phyloP scores from a whole-genome alignment of 2,329 filamentous ascomycete species.

The Thermoascus crustaceus region DNA sequence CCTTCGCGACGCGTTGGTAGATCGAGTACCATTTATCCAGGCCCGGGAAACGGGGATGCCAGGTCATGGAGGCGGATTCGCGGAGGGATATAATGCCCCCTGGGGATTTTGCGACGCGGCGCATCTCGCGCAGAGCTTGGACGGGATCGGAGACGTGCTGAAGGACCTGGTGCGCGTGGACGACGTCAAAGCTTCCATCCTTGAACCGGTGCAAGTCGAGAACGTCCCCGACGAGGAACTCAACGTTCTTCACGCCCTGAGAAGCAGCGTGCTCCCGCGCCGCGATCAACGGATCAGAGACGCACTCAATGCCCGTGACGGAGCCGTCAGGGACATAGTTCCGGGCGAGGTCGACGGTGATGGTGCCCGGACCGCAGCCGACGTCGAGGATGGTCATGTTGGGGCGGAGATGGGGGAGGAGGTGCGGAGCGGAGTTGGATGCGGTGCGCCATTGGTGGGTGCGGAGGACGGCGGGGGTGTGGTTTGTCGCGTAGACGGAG shows the following conservation, averaged over 20 bases:
- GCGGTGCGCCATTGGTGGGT: constrained; percentile 30
- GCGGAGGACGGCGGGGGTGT: constrained; percentile 28
- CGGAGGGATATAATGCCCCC: constrained; percentile 46
- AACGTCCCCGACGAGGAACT: constrained; percentile 33
- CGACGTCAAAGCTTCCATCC: constrained; percentile 49
- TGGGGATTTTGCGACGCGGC: constrained; percentile 41
- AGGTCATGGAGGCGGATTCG: constrained; percentile 29
- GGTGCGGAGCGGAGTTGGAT: constrained; percentile 31
- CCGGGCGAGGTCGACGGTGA: constrained; percentile 33
- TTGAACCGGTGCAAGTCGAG: constrained; percentile 28
- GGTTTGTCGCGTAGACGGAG: constrained; percentile 29
- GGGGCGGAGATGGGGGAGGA: constrained; percentile 30
- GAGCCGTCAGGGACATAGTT: constrained; percentile 27
- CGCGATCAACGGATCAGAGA: constrained; percentile 22
- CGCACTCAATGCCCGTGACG: constrained; percentile 31
- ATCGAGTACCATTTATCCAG: constrained; percentile 19
- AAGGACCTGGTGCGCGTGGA: constrained; percentile 53
- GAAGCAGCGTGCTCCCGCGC: constrained; percentile 29
- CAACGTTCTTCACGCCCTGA: constrained; percentile 25
- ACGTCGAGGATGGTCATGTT: constrained; percentile 36
- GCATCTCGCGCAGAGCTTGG: constrained; percentile 47
- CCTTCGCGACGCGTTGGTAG: constrained; percentile 11
- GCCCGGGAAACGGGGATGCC: constrained; percentile 24
- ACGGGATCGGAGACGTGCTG: constrained; percentile 48
- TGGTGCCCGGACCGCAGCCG: constrained; percentile 39